Percentiles rank a stretch among this genome's conserved stretches.
These are phyloP conservation scores for Paxillus involutus DNA, from an alignment of 768 basidiomycete species.

Conservation along the genomic window DNA sequence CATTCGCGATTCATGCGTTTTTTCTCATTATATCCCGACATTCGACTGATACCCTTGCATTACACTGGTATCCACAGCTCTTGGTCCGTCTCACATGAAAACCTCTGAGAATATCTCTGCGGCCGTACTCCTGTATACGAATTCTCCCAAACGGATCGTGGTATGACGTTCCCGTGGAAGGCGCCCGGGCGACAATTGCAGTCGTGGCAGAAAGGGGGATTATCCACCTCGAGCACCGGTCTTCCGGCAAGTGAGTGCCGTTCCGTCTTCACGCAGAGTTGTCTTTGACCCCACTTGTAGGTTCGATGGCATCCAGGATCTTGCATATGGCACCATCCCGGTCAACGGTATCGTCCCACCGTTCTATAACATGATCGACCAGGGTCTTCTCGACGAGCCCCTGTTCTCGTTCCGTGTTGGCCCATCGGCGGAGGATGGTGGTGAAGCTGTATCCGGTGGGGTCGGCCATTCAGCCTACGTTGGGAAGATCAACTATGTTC, in stretches of 20 bases:
- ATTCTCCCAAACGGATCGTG: no score
- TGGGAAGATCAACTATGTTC: conserved; percentile 83
- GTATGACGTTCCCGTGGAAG: no score
- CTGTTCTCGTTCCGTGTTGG: conserved; percentile 96
- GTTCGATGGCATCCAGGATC: conserved; percentile 94
- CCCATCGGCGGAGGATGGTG: conserved; percentile 81
- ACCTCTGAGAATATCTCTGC: no score
- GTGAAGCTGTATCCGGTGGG: conserved; percentile 91
- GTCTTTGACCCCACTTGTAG: conserved; percentile 37
- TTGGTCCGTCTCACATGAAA: no score
- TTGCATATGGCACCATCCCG: conserved; percentile 92
- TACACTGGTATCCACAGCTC: no score
- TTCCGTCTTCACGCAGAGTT: neutral
- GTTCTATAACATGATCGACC: conserved; percentile 89
- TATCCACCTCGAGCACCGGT: no score
- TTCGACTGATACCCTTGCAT: no score
- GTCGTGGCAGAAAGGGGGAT: no score
- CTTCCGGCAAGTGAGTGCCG: conserved; percentile 81
- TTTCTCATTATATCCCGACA: no score
- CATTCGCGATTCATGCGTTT: no score
- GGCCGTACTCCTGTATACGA: no score
- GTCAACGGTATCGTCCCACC: conserved; percentile 93
- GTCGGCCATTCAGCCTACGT: conserved; percentile 74
- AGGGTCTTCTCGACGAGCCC: conserved; percentile 76
- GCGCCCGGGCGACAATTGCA: no score